Evolutionary conservation across 1,284 basidiomycete species (phyloP).

Genomic region (Boletus sp.): DNA sequence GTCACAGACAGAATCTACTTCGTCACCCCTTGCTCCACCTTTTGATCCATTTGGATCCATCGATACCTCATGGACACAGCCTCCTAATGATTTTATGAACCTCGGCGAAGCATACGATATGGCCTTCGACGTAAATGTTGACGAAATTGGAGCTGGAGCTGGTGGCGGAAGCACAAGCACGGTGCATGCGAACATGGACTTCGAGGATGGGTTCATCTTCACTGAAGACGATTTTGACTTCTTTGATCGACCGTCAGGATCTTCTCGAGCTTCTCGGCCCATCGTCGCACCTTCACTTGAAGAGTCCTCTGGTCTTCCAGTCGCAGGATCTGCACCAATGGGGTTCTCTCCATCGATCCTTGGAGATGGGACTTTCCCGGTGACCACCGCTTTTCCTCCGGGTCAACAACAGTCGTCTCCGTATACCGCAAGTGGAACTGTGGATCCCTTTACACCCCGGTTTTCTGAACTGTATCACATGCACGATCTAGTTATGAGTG

Average conservation of each 20-base stretch:
- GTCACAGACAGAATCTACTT: slow-evolving; percentile 15
- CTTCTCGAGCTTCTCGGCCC: slow-evolving; percentile 15
- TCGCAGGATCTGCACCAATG: slow-evolving; percentile 27
- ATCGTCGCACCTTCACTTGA: slow-evolving; percentile 11
- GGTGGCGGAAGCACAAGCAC: slow-evolving; percentile 29
- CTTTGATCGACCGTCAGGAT: slow-evolving; percentile 53
- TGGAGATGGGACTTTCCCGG: slow-evolving; percentile 29
- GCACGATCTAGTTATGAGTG: slow-evolving; percentile 21
- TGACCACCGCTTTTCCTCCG: slow-evolving; percentile 24
- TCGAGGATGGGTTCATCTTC: slow-evolving; percentile 67
- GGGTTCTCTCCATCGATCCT: slow-evolving; percentile 33
- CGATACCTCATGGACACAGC: slow-evolving; percentile 42
- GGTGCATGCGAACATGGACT: slow-evolving; percentile 40
- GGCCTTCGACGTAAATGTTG: slow-evolving; percentile 46
- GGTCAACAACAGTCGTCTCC: slow-evolving; percentile 30
- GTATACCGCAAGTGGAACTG: slow-evolving; percentile 24
- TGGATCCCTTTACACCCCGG: slow-evolving; percentile 33
- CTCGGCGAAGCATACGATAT: slow-evolving; percentile 45
- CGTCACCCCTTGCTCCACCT: slow-evolving; percentile 18
- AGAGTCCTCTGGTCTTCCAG: slow-evolving; percentile 24
- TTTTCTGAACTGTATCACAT: slow-evolving; percentile 23
- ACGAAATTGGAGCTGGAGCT: slow-evolving; percentile 32
- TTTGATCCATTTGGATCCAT: slow-evolving; percentile 40
- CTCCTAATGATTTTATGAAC: slow-evolving; percentile 38
- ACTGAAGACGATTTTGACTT: slow-evolving; percentile 80